Evolutionary conservation across 2,329 filamentous ascomycete genomes (phyloP), one percentile per base, ranked within the genome.

Genomic region (Hymenoscyphus infarciens): DNA sequence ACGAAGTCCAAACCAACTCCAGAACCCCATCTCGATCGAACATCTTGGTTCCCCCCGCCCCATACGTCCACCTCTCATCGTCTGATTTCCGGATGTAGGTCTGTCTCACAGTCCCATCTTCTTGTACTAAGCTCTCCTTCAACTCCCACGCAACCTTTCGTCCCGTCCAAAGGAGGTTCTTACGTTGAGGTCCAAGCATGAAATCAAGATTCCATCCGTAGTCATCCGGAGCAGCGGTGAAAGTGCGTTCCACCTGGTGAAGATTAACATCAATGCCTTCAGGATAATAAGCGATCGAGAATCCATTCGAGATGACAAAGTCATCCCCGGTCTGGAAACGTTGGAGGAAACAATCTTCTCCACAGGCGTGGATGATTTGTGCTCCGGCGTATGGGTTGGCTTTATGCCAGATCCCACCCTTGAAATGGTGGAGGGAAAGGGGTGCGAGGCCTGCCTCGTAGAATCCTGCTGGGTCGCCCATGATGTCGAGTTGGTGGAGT

Each of bases 1-100:
- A 69, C 19, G 81, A 78, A 49, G 84, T 75, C 83, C 83, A 86
- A 59, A 85, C 78, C 62, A 86, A 75, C 75, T 86, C 83, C 54
- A 86, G 77, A 35, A 85, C 71, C 2, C 83, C 83, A 68, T 86
- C 83, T 19, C 79, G 76, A 59, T 79, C 77, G 66, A 78, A 82
- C 82, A 85, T 83, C 0, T 75, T 60, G 74, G 74, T 52, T 75
- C 80, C 64, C 78, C 76, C 45, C 19, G 60, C 53, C 70, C 68
- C 64, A 19, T 81, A 76, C 5, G 78, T 79, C 83, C 83, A 86
- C 64, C 83, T 75, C 71, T 75, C 76, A 69, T 86, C 83, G 58
- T 82, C 77, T 49, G 77, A 77, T 68, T 80, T 81, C 31, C 82
- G 76, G 15, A 82, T 79, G 65, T 84, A 86, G 1, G 80, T 77